A percentile compares a stretch with the other conserved stretches of the same genome.
Evolutionary conservation across 2,329 filamentous ascomycete genomes (phyloP).

Genomic region (Aspergillus pseudoviridinutans): DNA sequence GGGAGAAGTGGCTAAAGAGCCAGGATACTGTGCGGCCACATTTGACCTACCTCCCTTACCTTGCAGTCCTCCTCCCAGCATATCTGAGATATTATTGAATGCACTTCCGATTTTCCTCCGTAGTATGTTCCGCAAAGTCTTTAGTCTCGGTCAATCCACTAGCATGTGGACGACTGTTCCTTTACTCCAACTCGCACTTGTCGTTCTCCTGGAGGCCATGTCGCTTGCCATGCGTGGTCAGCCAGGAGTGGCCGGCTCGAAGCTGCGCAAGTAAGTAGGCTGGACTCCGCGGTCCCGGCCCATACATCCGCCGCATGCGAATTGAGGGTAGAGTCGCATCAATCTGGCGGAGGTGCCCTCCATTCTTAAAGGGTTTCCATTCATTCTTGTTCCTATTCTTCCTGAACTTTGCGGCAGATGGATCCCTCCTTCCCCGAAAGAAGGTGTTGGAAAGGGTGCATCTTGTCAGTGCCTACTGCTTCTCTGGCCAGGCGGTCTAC

Average conservation of each 20-base stretch:
- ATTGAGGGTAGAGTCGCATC: constrained; percentile 4
- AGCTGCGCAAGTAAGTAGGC: constrained; percentile 18
- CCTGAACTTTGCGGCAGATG: constrained; percentile 1
- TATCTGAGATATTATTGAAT: constrained; percentile 18
- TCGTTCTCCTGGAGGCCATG: constrained; percentile 6
- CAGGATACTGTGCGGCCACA: constrained; percentile 4
- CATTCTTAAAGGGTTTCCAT: constrained; percentile 10
- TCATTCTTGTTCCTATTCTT: constrained; percentile 9
- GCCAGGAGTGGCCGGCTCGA: constrained; percentile 18
- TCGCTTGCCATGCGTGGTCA: constrained; percentile 12
- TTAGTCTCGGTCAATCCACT: constrained; percentile 16
- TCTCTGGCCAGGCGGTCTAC: no score
- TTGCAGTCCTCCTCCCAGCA: constrained; percentile 19
- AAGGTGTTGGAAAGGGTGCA: no score
- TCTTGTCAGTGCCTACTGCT: no score
- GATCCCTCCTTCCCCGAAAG: no score
- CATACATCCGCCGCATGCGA: constrained; percentile 8
- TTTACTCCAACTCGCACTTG: constrained; percentile 17
- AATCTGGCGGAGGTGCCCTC: constrained; percentile 8
- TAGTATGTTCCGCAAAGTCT: constrained; percentile 1
- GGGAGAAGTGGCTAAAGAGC: no score
- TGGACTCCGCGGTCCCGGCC: constrained; percentile 12
- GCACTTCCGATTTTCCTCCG: constrained; percentile 13
- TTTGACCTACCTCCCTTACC: constrained; percentile 11
- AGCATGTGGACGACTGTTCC: constrained; percentile 18